Evolutionary conservation across 371 early-diverging fungal genomes (phyloP).

Genomic region (Mucor saturninus): DNA sequence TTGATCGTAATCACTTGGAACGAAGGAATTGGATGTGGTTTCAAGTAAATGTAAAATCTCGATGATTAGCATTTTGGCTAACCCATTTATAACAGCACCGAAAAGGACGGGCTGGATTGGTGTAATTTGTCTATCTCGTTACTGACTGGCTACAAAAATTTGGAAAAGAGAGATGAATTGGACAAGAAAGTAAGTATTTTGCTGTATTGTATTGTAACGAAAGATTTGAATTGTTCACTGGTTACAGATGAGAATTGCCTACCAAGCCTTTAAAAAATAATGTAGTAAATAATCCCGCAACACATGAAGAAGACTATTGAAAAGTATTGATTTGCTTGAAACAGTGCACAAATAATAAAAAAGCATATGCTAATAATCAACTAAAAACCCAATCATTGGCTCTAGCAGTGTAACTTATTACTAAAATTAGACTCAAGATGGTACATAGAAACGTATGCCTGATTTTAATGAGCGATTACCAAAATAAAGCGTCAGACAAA

Average conservation of each 20-base stretch:
- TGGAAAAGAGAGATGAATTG: neutral
- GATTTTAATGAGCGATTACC: too few relatives aligned
- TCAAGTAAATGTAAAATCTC: constrained; percentile 4
- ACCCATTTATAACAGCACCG: too few relatives aligned
- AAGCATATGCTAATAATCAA: too few relatives aligned
- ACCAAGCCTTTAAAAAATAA: neutral
- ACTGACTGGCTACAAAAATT: neutral
- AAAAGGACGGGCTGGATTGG: neutral
- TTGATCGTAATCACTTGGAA: constrained; percentile 30
- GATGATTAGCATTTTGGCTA: neutral
- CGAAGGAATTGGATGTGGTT: constrained; percentile 20
- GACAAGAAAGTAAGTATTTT: neutral
- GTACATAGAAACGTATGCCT: too few relatives aligned
- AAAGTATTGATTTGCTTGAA: too few relatives aligned
- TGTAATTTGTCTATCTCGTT: neutral
- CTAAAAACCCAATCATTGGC: too few relatives aligned
- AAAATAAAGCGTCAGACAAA: too few relatives aligned
- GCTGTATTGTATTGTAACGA: neutral
- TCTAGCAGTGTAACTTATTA: too few relatives aligned
- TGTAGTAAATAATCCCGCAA: too few relatives aligned
- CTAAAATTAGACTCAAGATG: too few relatives aligned
- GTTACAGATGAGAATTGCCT: neutral
- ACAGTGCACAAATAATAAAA: too few relatives aligned
- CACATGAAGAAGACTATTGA: too few relatives aligned
- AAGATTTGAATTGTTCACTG: neutral